These are phyloP conservation scores for Plasmodium malariae DNA, from an alignment of 169 alveolate species.

Conservation along the genomic window DNA sequence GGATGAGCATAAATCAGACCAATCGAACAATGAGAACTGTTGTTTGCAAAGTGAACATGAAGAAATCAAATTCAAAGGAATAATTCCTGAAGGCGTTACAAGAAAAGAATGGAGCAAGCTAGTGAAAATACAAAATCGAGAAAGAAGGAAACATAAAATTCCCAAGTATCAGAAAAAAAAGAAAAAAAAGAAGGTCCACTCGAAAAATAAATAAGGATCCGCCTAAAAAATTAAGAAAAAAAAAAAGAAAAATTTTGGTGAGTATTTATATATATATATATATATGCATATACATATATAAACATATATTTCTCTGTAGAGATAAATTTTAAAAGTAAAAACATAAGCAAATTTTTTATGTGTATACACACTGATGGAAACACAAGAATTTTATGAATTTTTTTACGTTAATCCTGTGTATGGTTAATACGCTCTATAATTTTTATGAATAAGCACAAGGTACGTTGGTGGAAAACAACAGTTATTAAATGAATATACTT, in stretches of 20 bases:
- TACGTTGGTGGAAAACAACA: too few relatives aligned
- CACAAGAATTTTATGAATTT: background rate
- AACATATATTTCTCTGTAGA: too few relatives aligned
- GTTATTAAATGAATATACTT: too few relatives aligned
- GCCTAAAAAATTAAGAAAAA: background rate
- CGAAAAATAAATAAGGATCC: slow-evolving; percentile 40
- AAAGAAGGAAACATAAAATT: slow-evolving; percentile 84
- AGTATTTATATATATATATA: background rate
- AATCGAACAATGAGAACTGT: background rate
- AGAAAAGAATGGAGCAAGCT: slow-evolving; percentile 89
- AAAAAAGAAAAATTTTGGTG: slow-evolving; percentile 8
- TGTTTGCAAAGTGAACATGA: slow-evolving; percentile 23
- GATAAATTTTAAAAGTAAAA: too few relatives aligned
- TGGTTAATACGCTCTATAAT: background rate
- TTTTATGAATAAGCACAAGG: background rate
- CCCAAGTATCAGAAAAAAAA: slow-evolving; percentile 89
- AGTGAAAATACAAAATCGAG: slow-evolving; percentile 88
- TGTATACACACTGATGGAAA: background rate
- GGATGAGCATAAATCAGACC: slow-evolving; percentile 22
- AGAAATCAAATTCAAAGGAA: slow-evolving; percentile 82
- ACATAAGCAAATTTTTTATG: too few relatives aligned
- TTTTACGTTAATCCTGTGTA: background rate
- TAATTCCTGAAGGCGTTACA: slow-evolving; percentile 88
- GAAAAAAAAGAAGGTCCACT: slow-evolving; percentile 78
- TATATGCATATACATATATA: too few relatives aligned